phyloP scores from a whole-genome alignment of 2,329 filamentous ascomycete genomes.

The Curvularia hawaiiensis region DNA sequence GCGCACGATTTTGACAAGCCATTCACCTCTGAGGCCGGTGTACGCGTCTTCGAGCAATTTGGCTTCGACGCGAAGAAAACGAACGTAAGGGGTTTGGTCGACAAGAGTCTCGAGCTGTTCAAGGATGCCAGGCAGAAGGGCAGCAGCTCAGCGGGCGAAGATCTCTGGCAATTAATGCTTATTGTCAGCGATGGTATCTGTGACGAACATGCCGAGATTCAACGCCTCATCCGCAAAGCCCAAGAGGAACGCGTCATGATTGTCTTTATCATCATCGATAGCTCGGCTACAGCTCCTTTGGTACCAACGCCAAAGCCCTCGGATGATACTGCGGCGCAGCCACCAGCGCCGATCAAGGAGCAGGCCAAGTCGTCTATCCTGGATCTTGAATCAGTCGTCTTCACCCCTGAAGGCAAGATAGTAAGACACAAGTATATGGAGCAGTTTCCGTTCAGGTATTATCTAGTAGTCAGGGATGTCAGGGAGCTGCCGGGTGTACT shows the following conservation, averaged over 20 bases:
- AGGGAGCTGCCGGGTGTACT: slow-evolving; percentile 88
- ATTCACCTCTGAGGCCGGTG: slow-evolving; percentile 80
- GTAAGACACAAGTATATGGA: slow-evolving; percentile 92
- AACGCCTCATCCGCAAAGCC: slow-evolving; percentile 81
- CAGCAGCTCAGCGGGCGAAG: slow-evolving; percentile 55
- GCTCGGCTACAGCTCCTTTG: slow-evolving; percentile 38
- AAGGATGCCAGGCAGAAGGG: slow-evolving; percentile 71
- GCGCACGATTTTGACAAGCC: slow-evolving; percentile 85
- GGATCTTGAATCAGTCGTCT: slow-evolving; percentile 85
- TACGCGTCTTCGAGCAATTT: slow-evolving; percentile 83
- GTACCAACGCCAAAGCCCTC: slow-evolving; percentile 10
- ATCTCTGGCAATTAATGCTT: slow-evolving; percentile 94
- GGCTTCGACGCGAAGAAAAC: slow-evolving; percentile 85
- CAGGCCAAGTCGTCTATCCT: slow-evolving; percentile 72
- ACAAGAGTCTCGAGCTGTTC: slow-evolving; percentile 80
- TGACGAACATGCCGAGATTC: slow-evolving; percentile 83
- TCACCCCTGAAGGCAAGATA: slow-evolving; percentile 72
- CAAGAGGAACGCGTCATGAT: slow-evolving; percentile 96
- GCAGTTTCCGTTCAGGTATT: slow-evolving; percentile 96
- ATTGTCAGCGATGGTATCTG: slow-evolving; percentile 95
- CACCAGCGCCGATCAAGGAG: slow-evolving; percentile 38
- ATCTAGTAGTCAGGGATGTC: slow-evolving; percentile 90
- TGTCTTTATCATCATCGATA: slow-evolving; percentile 95
- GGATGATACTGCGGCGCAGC: slow-evolving; percentile 13
- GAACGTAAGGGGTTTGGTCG: slow-evolving; percentile 79